A percentile compares a stretch with the other conserved stretches of the same genome.
These are phyloP conservation scores for Skeletonema marinoi DNA, from an alignment of 108 stramenopile genomes.

Conservation along the genomic window DNA sequence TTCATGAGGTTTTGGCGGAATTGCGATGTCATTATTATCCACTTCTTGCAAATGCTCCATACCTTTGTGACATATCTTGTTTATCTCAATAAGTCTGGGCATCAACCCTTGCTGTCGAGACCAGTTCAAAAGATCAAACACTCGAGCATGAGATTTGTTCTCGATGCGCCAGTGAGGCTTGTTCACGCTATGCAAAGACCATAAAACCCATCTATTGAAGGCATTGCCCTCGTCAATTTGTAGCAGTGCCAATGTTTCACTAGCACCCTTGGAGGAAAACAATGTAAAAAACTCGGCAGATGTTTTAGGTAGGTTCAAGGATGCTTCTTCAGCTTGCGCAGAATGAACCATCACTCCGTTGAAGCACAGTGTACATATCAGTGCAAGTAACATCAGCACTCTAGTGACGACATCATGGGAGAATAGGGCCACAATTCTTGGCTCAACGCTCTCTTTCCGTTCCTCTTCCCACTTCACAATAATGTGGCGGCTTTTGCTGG, in stretches of 20 bases:
- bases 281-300: conserved; percentile 11
- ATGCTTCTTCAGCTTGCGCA: background rate
- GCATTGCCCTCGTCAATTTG: conserved; percentile 1
- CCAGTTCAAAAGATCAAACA: conserved; percentile 44
- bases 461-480: too few relatives aligned
- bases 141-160: conserved; percentile 25
- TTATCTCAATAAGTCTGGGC: conserved; percentile 12
- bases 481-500: too few relatives aligned
- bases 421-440: background rate
- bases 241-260: background rate
- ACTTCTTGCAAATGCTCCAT: conserved; percentile 15
- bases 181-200: conserved; percentile 23
- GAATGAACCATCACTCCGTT: background rate
- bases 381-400: background rate
- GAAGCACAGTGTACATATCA: background rate
- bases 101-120: conserved; percentile 16
- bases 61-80: conserved; percentile 40
- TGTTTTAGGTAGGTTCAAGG: conserved; percentile 11
- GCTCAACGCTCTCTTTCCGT: background rate
- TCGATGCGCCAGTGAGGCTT: conserved; percentile 26
- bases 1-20: conserved; percentile 1
- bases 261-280: conserved; percentile 1
- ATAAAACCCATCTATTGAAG: conserved; percentile 27
- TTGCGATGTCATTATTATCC: background rate
- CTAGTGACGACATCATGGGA: background rate